Conservation (phyloP, 2,329 filamentous ascomycete genomes). For the Paraconiothyrium sp. region DNA sequence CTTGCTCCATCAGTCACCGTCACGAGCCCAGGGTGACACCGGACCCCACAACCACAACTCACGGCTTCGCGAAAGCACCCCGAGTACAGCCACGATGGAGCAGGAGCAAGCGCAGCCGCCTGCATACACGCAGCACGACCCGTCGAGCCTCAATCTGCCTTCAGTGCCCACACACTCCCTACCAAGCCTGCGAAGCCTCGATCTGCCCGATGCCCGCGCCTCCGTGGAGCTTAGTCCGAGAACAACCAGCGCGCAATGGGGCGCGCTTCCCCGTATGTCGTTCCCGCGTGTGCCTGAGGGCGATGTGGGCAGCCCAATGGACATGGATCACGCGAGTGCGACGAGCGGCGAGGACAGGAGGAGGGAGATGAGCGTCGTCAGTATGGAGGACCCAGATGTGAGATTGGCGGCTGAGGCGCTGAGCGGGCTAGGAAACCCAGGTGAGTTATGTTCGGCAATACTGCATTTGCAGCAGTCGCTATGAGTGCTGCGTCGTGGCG, state of each 20-base stretch:
- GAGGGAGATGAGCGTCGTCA: slow-evolving; percentile 55
- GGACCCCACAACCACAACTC: neutral
- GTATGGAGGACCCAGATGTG: slow-evolving; percentile 60
- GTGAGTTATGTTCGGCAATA: slow-evolving; percentile 40
- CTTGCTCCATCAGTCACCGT: neutral
- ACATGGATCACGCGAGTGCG: slow-evolving; percentile 55
- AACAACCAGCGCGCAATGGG: slow-evolving; percentile 35
- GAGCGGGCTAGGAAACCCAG: slow-evolving; percentile 59
- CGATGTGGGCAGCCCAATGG: slow-evolving; percentile 55
- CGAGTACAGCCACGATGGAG: slow-evolving; percentile 26
- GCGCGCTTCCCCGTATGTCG: slow-evolving; percentile 35
- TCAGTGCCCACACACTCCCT: slow-evolving; percentile 54
- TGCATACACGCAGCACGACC: slow-evolving; percentile 54
- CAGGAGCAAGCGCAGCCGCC: slow-evolving; percentile 46
- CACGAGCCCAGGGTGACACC: neutral
- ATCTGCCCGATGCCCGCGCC: slow-evolving; percentile 47
- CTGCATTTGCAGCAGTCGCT: neutral
- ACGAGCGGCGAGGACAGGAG: slow-evolving; percentile 48
- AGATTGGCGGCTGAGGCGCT: slow-evolving; percentile 61
- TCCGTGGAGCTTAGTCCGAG: slow-evolving; percentile 50
- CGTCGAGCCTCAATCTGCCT: slow-evolving; percentile 53
- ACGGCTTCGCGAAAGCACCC: neutral
- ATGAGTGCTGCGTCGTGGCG: neutral
- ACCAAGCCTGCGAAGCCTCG: slow-evolving; percentile 54
- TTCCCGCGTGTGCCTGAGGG: slow-evolving; percentile 48